Percentiles rank a stretch among this genome's conserved stretches.
These are phyloP conservation scores for Bipolaris gigantea DNA, from an alignment of 2,329 filamentous ascomycete species.

Conservation along the genomic window DNA sequence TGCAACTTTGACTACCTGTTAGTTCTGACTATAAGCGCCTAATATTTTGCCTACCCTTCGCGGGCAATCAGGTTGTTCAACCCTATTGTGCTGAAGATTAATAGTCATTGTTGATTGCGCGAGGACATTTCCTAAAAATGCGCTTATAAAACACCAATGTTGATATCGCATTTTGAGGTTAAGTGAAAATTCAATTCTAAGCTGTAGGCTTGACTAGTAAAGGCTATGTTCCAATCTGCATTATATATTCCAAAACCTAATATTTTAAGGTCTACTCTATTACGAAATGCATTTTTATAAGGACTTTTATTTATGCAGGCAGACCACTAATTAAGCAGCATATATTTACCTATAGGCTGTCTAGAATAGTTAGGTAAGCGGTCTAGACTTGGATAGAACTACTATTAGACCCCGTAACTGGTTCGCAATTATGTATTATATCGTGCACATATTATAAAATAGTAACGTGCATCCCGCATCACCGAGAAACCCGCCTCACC, in stretches of 20 bases:
- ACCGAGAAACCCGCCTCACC: too few species aligned
- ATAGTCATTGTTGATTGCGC: constrained; percentile 7
- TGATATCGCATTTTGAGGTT: constrained; percentile 3
- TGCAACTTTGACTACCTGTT: constrained; percentile 3
- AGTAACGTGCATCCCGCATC: too few species aligned
- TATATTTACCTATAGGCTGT: background rate
- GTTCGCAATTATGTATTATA: background rate
- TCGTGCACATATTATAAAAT: too few species aligned
- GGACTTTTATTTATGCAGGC: background rate
- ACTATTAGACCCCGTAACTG: background rate
- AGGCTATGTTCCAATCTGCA: background rate
- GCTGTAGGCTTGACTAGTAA: background rate
- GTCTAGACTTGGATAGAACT: background rate
- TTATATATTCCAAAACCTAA: constrained; percentile 1
- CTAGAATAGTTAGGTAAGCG: background rate
- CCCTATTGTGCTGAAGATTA: constrained; percentile 8
- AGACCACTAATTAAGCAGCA: background rate
- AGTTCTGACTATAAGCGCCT: background rate
- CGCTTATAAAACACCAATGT: background rate
- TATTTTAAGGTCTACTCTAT: background rate
- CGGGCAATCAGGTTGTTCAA: constrained; percentile 6
- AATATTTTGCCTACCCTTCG: constrained; percentile 11
- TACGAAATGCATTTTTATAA: background rate
- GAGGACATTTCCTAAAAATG: background rate
- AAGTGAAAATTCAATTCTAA: background rate